These are phyloP conservation scores for Aspergillus pseudoviridinutans DNA, from an alignment of 2,329 filamentous ascomycete species.

Conservation along the genomic window DNA sequence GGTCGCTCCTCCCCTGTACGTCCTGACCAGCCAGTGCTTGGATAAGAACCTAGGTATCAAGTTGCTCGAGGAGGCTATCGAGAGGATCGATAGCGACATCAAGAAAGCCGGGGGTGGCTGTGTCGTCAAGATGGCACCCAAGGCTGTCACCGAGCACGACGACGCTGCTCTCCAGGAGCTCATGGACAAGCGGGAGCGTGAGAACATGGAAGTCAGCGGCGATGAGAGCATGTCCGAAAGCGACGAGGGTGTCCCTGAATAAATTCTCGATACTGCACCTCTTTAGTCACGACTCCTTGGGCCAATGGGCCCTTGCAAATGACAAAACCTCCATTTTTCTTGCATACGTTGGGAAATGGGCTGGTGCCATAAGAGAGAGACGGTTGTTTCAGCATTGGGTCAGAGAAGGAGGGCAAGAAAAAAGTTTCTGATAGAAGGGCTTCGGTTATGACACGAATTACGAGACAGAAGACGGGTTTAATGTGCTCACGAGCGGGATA, in stretches of 20 bases:
- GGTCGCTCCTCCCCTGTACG: conserved; percentile 95
- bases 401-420: conserved; percentile 5
- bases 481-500: conserved; percentile 16
- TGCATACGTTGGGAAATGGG: background rate
- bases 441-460: conserved; percentile 24
- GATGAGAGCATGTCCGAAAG: conserved; percentile 96
- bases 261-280: conserved; percentile 11
- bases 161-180: conserved; percentile 94
- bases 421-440: conserved; percentile 23
- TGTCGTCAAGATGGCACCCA: conserved; percentile 95
- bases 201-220: conserved; percentile 96
- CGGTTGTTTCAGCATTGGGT: background rate
- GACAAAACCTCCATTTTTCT: background rate
- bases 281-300: background rate
- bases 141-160: conserved; percentile 97
- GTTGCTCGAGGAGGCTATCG: conserved; percentile 81
- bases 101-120: conserved; percentile 72
- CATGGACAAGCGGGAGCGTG: conserved; percentile 98
- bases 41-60: conserved; percentile 87
- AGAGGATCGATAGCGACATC: conserved; percentile 80
- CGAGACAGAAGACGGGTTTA: conserved; percentile 23
- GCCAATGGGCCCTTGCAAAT: background rate
- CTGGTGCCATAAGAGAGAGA: background rate
- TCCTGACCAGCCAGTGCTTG: conserved; percentile 89
- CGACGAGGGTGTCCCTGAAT: conserved; percentile 73